These are phyloP conservation scores for Trypanosoma rangeli DNA, from an alignment of 208 protist genomes.

Conservation along the genomic window DNA sequence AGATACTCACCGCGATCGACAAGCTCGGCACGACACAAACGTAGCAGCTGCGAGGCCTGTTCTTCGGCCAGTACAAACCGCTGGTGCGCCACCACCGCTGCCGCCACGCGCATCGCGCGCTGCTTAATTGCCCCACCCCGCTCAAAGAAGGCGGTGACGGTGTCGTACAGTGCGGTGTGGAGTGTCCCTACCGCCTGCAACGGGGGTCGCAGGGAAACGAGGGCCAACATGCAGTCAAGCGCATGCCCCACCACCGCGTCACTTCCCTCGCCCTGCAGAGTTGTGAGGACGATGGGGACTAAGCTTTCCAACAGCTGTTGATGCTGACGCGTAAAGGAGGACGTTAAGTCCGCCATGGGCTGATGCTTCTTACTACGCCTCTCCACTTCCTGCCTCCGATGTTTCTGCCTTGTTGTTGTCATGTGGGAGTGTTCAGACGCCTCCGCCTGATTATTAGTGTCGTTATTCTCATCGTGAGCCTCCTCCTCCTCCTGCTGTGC, in stretches of 20 bases:
- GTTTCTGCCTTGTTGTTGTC: not conserved
- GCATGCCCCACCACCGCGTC: slow-evolving; percentile 86
- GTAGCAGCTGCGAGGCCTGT: slow-evolving; percentile 62
- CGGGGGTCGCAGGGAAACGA: slow-evolving; percentile 79
- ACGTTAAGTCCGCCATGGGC: slow-evolving; percentile 44
- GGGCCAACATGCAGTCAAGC: slow-evolving; percentile 80
- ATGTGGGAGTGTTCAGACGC: not conserved
- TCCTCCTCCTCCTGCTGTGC: slow-evolving; percentile 30
- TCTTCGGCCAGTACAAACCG: slow-evolving; percentile 61
- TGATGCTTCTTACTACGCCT: slow-evolving; percentile 3
- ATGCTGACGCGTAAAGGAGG: slow-evolving; percentile 79
- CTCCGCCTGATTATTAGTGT: not conserved
- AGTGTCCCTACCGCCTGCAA: slow-evolving; percentile 56
- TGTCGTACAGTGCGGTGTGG: slow-evolving; percentile 64
- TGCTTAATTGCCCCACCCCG: slow-evolving; percentile 88
- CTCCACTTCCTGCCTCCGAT: not conserved
- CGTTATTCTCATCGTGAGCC: slow-evolving; percentile 13
- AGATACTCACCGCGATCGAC: slow-evolving; percentile 82
- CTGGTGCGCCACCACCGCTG: slow-evolving; percentile 73
- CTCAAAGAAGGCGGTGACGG: slow-evolving; percentile 75
- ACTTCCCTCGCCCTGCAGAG: slow-evolving; percentile 88
- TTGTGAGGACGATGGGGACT: slow-evolving; percentile 68
- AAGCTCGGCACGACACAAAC: slow-evolving; percentile 69
- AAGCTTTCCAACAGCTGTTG: slow-evolving; percentile 70
- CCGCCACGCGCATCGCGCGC: slow-evolving; percentile 81